Base-by-base conservation (phyloP, 306 rosid genomes). In the Corylus heterophylla region DNA sequence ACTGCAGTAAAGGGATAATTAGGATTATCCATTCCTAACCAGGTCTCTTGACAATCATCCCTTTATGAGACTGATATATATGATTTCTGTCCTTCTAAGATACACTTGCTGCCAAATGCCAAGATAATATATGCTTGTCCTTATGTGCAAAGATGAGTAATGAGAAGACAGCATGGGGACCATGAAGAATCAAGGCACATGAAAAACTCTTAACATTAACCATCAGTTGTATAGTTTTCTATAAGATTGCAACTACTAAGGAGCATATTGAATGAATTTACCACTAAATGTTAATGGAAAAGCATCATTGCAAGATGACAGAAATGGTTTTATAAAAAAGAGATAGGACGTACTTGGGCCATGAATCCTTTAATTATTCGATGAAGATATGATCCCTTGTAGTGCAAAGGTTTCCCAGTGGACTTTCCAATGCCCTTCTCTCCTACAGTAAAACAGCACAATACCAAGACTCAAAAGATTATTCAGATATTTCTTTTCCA, bases 341-440 rank as follows among this genome's bases (percentile, higher is more conserved):
- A 69, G 76, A 78, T 39, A 55, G 7, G 76, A 85, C 98, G 80
- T 90, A 96, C 99, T 80, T 96, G 99, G 80, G 98, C 97, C 98
- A 96, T 96, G 74, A 93, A 96, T 76, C 96, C 99, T 88, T 86
- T 88, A 75, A 96, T 93, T 77, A 96, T 85, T 66, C 98, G 94
- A 85, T 96, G 99, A 77, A 96, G 89, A 55, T 69, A 68, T 17
- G 99, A 85, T 62, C 97, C 99, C 84, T 89, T 90, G 84, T 74
- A 96, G 83, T 93, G 97, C 82, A 93, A 91, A 80, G 94, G 96
- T 83, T 90, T 93, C 54, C 91, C 96, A 0, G 98, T 92, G 52
- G 92, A 82, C 85, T 87, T 88, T 69, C 98, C 97, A 74, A 88
- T 86, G 72, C 96, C 98, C 86, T 91, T 96, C 85, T 93, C 99